phyloP scores from a whole-genome alignment of 495 filamentous ascomycete species.

The Penicillium cinerascens region DNA sequence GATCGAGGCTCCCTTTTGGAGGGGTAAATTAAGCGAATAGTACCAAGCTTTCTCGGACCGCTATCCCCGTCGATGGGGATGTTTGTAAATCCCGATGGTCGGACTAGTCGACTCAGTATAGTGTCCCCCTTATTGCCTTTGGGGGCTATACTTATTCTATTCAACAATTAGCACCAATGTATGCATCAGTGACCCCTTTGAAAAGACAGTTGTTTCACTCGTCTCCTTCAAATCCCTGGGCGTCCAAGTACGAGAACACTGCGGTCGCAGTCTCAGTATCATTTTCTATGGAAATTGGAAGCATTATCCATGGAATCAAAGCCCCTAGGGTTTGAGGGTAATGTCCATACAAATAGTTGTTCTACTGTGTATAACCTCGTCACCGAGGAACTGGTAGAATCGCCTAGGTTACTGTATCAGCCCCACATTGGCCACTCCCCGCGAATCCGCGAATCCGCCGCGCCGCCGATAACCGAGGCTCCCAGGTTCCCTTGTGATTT shows the following conservation, averaged over 20 bases:
- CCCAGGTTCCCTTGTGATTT: conserved; percentile 32
- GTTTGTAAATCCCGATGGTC: background rate
- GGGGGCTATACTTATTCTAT: background rate
- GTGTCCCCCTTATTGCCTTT: background rate
- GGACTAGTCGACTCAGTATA: background rate
- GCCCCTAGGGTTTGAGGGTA: too few relatives aligned
- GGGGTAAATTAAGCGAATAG: background rate
- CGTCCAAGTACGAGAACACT: too few relatives aligned
- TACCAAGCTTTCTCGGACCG: background rate
- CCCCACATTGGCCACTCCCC: conserved; percentile 9
- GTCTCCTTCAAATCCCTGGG: too few relatives aligned
- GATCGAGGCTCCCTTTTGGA: background rate
- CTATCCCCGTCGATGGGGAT: background rate
- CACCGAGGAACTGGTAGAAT: background rate
- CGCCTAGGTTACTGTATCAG: background rate
- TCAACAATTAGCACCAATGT: too few relatives aligned
- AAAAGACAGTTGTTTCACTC: too few relatives aligned
- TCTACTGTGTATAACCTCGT: too few relatives aligned
- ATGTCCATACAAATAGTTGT: too few relatives aligned
- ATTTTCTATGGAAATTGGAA: too few relatives aligned
- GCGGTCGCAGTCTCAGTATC: too few relatives aligned
- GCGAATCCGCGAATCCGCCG: conserved; percentile 21
- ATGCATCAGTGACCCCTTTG: too few relatives aligned
- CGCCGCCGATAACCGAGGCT: conserved; percentile 43
- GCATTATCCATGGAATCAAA: too few relatives aligned